Evolutionary conservation across 2,329 filamentous ascomycete genomes (phyloP), one percentile per base, ranked within the genome.

Genomic region (Fonsecaea nubica): DNA sequence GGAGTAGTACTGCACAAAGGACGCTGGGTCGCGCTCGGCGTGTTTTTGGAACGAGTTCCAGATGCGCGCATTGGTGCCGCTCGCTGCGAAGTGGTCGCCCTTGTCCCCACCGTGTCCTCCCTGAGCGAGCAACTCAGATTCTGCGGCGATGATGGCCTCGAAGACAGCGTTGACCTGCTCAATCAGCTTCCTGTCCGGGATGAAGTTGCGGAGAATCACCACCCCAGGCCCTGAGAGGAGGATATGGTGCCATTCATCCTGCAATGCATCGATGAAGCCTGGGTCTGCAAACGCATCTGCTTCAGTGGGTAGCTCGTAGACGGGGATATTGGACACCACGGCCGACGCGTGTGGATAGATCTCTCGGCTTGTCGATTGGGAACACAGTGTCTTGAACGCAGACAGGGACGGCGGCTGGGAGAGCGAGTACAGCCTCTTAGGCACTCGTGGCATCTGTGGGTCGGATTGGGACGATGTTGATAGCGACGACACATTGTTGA

Each of bases 41-140:
- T 89, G 87, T 72, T 89, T 90, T 68, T 83, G 83, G 75, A 89
- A 87, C 0, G 87, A 86, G 77, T 89, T 89, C 87, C 87, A 90
- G 77, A 89, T 88, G 9, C 87, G 82, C 62, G 84, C 80, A 72
- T 89, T 89, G 30, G 81, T 80, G 25, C 84, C 83, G 1, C 80
- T 79, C 4, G 80, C 76, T 1, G 86, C 85, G 74, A 89, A 89
- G 72, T 89, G 87, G 74, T 89, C 87, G 25, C 87, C 87, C 30
- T 74, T 74, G 25, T 8, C 4, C 7, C 15, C 3, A 10, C 9
- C 30, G 5, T 73, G 74, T 74, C 87, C 82, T 9, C 73, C 71
- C 2, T 76, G 74, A 74, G 42, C 42, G 42, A 72, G 56, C 5
- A 71, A 71, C 35, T 76, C 69, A 33, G 73, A 74, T 74, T 87